Base-by-base conservation (phyloP, 352 stramenopile genomes). In the Pythium monospermum region DNA sequence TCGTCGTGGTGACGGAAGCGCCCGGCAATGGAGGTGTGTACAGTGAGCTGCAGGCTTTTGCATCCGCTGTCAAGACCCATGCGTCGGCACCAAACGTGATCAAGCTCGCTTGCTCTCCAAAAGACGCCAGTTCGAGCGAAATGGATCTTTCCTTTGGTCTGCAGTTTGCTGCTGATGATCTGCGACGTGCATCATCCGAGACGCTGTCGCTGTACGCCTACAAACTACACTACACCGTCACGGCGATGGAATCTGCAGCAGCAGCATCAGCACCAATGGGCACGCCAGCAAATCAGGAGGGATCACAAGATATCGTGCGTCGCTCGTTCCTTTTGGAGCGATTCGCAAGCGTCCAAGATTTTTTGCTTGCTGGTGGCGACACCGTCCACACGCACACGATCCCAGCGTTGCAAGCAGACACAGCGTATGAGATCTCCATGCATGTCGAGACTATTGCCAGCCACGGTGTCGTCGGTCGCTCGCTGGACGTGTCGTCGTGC, bases 191-290 rank as follows among this genome's bases (percentile, higher is more conserved):
- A 12, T 69, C 46, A 2, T 16, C n/a, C 2, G 45, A 71, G 1
- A 65, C 52, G 2, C 45, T 86, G n/a, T 39, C 58, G 21, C 74
- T 66, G 18, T 78, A 73, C 43, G 50, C 30, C 25, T 86, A 77
- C 57, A 59, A 68, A 6, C 40, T 91, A n/a, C 66, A 71, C 31
- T 91, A 85, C n/a, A n/a, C n/a, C n/a, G n/a, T n/a, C n/a, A n/a
- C n/a, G n/a, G n/a, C n/a, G n/a, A n/a, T n/a, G n/a, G n/a, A n/a
- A n/a, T n/a, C 38, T 59, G 81, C 36, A 64, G 76, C 22, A 21
- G 6, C 16, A 33, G 15, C 2, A 18, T 42, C 3, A 26, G 41
- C 26, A 23, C 32, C 11, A 52, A 37, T 25, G 4, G 56, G 15
- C 36, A 42, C 26, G 2, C n/a, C n/a, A n/a, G n/a, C n/a, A n/a